Conservation (phyloP, 345 rosid genomes). For the Populus nigra region DNA sequence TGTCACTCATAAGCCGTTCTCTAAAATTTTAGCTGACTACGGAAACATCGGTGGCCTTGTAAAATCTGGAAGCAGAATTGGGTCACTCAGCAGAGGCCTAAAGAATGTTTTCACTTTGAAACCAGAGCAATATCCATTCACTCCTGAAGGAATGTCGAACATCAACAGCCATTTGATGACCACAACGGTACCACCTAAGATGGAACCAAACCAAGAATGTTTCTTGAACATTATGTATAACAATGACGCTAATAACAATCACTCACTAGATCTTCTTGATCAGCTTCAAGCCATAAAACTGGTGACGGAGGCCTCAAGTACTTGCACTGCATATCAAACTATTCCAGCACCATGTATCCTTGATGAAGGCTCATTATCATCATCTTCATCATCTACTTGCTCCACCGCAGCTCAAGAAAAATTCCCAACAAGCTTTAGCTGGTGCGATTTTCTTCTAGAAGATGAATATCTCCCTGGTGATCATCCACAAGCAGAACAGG, state of each 20-base stretch:
- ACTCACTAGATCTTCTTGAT: conserved; percentile 58
- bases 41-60: conserved; percentile 68
- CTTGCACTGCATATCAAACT: conserved; percentile 23
- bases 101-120: conserved; percentile 29
- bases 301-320: conserved; percentile 50
- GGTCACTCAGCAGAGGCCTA: conserved; percentile 47
- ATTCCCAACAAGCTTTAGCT: conserved; percentile 42
- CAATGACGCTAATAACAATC: neutral
- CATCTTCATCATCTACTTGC: conserved; percentile 44
- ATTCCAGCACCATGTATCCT: conserved; percentile 11
- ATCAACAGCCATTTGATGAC: conserved; percentile 19
- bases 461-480: conserved; percentile 34
- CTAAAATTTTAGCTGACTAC: conserved; percentile 82
- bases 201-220: conserved; percentile 27
- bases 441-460: conserved; percentile 85
- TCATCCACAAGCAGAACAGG: conserved; percentile 24
- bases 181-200: conserved; percentile 15
- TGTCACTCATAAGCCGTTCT: conserved; percentile 84
- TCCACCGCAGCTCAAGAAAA: conserved; percentile 53
- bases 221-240: conserved; percentile 6
- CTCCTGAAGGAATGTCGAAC: conserved; percentile 13
- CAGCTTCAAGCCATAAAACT: conserved; percentile 74
- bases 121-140: conserved; percentile 19
- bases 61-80: conserved; percentile 39
- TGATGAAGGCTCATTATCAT: conserved; percentile 31